These are phyloP conservation scores for Skeletonema marinoi DNA, from an alignment of 108 stramenopile species.

Conservation along the genomic window DNA sequence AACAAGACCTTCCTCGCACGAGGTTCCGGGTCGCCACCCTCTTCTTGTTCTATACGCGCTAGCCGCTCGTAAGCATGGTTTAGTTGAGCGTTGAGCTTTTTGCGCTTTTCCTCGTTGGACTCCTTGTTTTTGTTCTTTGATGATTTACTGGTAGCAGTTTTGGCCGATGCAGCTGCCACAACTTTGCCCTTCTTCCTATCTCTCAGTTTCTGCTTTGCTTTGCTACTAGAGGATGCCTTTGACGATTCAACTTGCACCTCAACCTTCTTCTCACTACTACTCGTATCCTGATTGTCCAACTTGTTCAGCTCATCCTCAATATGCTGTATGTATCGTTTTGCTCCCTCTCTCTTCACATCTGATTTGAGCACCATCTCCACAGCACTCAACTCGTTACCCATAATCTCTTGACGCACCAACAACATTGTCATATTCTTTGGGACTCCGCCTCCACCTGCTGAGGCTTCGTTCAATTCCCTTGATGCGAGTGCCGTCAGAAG, in stretches of 20 bases:
- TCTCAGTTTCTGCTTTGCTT: constrained; percentile 48
- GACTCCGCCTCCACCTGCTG: constrained; percentile 41
- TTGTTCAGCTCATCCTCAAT: constrained; percentile 57
- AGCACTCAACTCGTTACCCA: constrained; percentile 64
- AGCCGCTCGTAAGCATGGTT: constrained; percentile 58
- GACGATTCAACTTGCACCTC: neutral
- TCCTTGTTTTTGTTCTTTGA: constrained; percentile 9
- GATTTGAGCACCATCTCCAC: constrained; percentile 71
- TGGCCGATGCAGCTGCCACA: constrained; percentile 4
- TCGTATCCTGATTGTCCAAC: constrained; percentile 45
- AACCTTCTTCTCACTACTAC: constrained; percentile 2
- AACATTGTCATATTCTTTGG: constrained; percentile 73
- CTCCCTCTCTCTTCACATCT: constrained; percentile 71
- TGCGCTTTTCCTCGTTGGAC: constrained; percentile 42
- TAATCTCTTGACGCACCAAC: constrained; percentile 74
- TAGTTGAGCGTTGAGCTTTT: constrained; percentile 45
- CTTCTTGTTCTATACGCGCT: constrained; percentile 67
- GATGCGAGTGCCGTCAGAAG: constrained; percentile 50
- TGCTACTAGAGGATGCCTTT: constrained; percentile 11
- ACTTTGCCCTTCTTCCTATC: constrained; percentile 49
- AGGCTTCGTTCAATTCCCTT: constrained; percentile 16
- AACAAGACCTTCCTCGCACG: constrained; percentile 67
- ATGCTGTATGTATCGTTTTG: constrained; percentile 58
- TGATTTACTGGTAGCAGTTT: constrained; percentile 20
- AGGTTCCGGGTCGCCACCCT: constrained; percentile 63